phyloP scores from a whole-genome alignment of 1,284 basidiomycete genomes.

The Cryptococcus floricola region DNA sequence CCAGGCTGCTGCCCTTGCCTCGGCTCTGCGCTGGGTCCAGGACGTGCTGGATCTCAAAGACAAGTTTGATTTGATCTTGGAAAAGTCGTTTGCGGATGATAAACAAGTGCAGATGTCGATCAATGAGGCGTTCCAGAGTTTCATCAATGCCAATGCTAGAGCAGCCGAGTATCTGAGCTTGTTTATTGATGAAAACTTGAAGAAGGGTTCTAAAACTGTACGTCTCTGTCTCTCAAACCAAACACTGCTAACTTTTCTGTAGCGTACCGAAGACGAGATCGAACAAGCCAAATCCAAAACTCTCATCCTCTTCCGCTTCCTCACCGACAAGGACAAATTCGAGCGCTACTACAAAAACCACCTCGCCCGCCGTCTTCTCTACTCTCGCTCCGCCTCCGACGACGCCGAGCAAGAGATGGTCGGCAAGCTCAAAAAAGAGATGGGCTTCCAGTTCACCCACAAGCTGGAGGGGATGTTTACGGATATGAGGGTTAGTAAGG shows the following conservation, averaged over 20 bases:
- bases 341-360: slow-evolving; percentile 98
- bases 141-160: slow-evolving; percentile 84
- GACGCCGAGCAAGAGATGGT: slow-evolving; percentile 98
- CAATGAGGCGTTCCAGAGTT: slow-evolving; percentile 89
- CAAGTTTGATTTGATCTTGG: slow-evolving; percentile 77
- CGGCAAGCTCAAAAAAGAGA: slow-evolving; percentile 91
- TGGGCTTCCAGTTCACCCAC: slow-evolving; percentile 92
- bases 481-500: slow-evolving; percentile 87
- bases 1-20: slow-evolving; percentile 36
- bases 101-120: slow-evolving; percentile 75
- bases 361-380: slow-evolving; percentile 85
- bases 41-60: slow-evolving; percentile 88
- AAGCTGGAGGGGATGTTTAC: slow-evolving; percentile 99
- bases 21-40: slow-evolving; percentile 90
- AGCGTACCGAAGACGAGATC: slow-evolving; percentile 94
- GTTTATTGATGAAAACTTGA: slow-evolving; percentile 95
- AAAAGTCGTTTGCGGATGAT: slow-evolving; percentile 67
- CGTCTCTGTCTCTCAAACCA: slow-evolving; percentile 36
- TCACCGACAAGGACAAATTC: slow-evolving; percentile 95
- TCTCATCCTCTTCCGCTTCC: slow-evolving; percentile 89
- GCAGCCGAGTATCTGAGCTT: slow-evolving; percentile 93
- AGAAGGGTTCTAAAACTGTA: slow-evolving; percentile 91
- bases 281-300: slow-evolving; percentile 88
- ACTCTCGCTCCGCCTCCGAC: slow-evolving; percentile 83
- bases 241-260: not conserved